phyloP scores from a whole-genome alignment of 108 stramenopile species.

The Cyclostephanos tholiformis region DNA sequence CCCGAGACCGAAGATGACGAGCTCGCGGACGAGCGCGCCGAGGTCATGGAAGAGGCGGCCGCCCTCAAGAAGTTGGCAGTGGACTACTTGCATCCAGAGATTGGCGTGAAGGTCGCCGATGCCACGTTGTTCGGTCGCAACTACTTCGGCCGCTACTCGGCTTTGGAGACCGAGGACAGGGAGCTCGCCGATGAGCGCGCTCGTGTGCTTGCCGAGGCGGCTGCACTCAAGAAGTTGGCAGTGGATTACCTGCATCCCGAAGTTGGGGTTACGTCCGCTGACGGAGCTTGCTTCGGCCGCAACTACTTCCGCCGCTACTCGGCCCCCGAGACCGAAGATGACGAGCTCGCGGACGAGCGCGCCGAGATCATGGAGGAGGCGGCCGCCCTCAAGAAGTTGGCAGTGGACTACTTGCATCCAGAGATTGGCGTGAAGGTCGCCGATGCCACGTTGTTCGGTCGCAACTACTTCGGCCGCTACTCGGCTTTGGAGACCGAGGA shows the following conservation, averaged over 20 bases:
- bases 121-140: slow-evolving; percentile 45
- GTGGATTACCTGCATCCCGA: slow-evolving; percentile 66
- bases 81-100: slow-evolving; percentile 52
- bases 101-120: slow-evolving; percentile 32
- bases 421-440: slow-evolving; percentile 36
- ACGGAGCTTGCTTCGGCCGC: slow-evolving; percentile 48
- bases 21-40: slow-evolving; percentile 57
- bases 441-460: slow-evolving; percentile 37
- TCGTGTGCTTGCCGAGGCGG: slow-evolving; percentile 52
- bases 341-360: slow-evolving; percentile 54
- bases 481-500: slow-evolving; percentile 17
- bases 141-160: slow-evolving; percentile 33
- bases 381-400: slow-evolving; percentile 46
- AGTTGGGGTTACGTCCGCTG: slow-evolving; percentile 46
- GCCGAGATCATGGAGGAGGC: slow-evolving; percentile 50
- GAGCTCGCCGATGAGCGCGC: slow-evolving; percentile 54
- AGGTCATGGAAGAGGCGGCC: slow-evolving; percentile 48
- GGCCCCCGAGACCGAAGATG: slow-evolving; percentile 42
- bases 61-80: slow-evolving; percentile 55
- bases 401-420: slow-evolving; percentile 49
- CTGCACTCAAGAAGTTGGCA: slow-evolving; percentile 57
- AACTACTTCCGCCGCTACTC: slow-evolving; percentile 72
- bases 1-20: slow-evolving; percentile 28
- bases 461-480: slow-evolving; percentile 47
- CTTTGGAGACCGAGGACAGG: slow-evolving; percentile 15